These are phyloP conservation scores for Suillus fuscotomentosus DNA, from an alignment of 768 basidiomycete genomes.

Conservation along the genomic window DNA sequence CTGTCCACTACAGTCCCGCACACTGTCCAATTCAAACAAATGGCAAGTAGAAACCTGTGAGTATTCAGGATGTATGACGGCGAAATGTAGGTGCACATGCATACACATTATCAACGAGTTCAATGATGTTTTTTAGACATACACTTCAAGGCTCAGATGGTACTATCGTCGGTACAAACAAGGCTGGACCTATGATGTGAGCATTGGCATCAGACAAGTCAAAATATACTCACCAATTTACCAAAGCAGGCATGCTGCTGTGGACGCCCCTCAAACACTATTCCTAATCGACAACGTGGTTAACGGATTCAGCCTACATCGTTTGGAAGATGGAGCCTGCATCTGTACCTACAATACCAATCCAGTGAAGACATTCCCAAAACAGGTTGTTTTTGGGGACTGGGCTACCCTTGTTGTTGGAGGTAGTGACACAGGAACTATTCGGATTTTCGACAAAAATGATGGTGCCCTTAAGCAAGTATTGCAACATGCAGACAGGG, in stretches of 20 bases:
- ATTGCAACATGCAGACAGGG: not conserved
- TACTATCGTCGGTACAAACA: not conserved
- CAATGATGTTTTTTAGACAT: not conserved
- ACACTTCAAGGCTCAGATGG: not conserved
- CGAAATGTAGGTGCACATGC: not conserved
- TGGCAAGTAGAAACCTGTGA: not conserved
- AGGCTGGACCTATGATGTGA: not conserved
- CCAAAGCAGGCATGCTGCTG: not conserved
- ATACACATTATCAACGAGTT: not conserved
- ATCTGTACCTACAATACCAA: not conserved
- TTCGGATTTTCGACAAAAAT: not conserved
- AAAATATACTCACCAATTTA: not conserved
- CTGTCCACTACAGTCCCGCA: not conserved
- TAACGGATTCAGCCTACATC: not conserved
- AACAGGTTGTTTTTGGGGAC: not conserved
- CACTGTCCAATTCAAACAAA: not conserved
- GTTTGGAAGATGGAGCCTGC: not conserved
- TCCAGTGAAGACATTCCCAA: not conserved
- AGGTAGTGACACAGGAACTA: not conserved
- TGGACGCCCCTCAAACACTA: not conserved
- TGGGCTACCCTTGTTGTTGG: not conserved
- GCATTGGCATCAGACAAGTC: not conserved
- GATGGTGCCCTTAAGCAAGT: not conserved
- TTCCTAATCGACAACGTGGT: not conserved
- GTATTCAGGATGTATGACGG: conserved; percentile 8